Evolutionary conservation across 2,329 filamentous ascomycete species (phyloP).

Genomic region (Fusarium foetens): DNA sequence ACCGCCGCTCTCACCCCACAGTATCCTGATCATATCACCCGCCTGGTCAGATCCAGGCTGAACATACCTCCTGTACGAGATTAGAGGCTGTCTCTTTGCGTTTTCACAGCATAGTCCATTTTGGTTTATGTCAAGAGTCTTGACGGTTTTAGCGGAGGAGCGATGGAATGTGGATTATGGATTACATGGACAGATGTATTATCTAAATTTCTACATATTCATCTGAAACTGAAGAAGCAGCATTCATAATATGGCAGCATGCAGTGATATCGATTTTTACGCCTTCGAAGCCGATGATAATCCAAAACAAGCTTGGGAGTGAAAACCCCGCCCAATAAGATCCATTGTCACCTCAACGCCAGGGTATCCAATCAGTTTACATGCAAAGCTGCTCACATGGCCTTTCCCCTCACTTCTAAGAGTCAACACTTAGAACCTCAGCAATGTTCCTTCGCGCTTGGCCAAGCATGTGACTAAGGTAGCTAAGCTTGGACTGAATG

Average conservation of each 20-base stretch:
- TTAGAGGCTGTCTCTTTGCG: slow-evolving; percentile 14
- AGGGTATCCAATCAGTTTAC: slow-evolving; percentile 45
- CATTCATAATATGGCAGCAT: background rate
- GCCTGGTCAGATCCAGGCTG: background rate
- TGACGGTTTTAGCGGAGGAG: slow-evolving; percentile 30
- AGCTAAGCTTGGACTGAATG: slow-evolving; percentile 83
- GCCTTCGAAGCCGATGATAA: background rate
- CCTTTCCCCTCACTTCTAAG: slow-evolving; percentile 35
- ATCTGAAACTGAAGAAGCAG: slow-evolving; percentile 13
- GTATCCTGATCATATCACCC: background rate
- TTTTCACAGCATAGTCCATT: slow-evolving; percentile 31
- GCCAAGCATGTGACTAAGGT: slow-evolving; percentile 77
- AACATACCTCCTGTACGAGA: slow-evolving; percentile 23
- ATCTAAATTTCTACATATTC: slow-evolving; percentile 39
- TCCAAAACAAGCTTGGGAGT: background rate
- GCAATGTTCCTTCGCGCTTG: slow-evolving; percentile 77
- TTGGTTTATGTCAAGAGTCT: slow-evolving; percentile 23
- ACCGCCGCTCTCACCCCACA: background rate
- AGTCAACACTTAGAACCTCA: slow-evolving; percentile 76
- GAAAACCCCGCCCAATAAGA: slow-evolving; percentile 3
- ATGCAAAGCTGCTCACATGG: slow-evolving; percentile 27
- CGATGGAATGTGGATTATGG: slow-evolving; percentile 37
- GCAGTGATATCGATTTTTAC: slow-evolving; percentile 1
- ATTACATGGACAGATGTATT: slow-evolving; percentile 44
- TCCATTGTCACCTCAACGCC: slow-evolving; percentile 28